Base-by-base conservation (phyloP, 2,329 filamentous ascomycete genomes). In the Colletotrichum sp. region DNA sequence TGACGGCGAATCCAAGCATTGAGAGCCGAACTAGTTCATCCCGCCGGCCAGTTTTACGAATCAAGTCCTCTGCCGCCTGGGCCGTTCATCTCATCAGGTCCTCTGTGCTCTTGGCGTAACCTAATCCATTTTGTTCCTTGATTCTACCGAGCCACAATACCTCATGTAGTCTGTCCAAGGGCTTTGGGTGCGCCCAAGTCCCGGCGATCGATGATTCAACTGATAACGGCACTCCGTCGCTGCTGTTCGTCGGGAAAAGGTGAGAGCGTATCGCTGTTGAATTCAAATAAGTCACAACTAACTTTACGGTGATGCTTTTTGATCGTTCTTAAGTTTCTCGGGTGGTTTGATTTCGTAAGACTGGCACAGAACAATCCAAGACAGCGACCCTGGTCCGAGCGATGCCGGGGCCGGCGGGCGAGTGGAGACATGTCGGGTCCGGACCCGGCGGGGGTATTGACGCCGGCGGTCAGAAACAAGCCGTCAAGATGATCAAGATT, bases 81-180 rank as follows among this genome's bases (percentile, higher is more conserved):
- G 28, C 8, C 28, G 28, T 62, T 62, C 28, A 21, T 62, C 59
- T 34, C 59, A 32, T n/a, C 28, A 13, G 26, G 10, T 62, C 28
- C 18, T 62, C 0, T 7, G 12, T 6, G 8, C 0, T 62, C 28
- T 34, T 62, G 59, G 59, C 59, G 5, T 2, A 34, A 34, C 10
- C 3, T 5, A 0, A 24, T 62, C 2, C 10, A 21, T 32, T 8
- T 0, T 16, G 12, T 34, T 34, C 1, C n/a, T 34, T 2, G 10
- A 62, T 18, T 7, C 2, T 8, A n/a, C 28, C 1, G 59, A 32
- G 7, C n/a, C 7, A 13, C n/a, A 49, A 21, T 3, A n/a, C 8
- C 7, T 44, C 2, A 10, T 12, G 16, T 10, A n/a, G 7, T 18
- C n/a, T 49, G 44, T 13, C 7, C 18, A 44, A 0, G 39, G 18